Evolutionary conservation across 2,329 filamentous ascomycete species (phyloP).

Genomic region (Fusarium equiseti): DNA sequence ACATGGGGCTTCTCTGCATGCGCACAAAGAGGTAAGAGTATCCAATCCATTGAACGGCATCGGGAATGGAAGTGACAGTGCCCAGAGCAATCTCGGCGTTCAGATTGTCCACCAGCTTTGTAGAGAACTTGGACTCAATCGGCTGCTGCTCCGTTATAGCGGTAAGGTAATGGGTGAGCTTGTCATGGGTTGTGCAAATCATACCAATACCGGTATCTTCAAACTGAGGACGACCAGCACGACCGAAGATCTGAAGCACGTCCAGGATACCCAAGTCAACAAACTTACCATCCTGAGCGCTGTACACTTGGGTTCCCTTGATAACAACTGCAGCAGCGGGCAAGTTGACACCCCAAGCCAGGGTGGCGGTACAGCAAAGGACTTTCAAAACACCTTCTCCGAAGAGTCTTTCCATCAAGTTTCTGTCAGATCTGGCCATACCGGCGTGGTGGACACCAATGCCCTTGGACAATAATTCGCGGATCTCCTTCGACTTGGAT

Average conservation of each 20-base stretch:
- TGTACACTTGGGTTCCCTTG: constrained; percentile 98
- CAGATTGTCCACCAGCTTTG: constrained; percentile 93
- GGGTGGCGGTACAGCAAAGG: constrained; percentile 95
- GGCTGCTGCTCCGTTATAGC: constrained; percentile 96
- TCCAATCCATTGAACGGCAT: constrained; percentile 96
- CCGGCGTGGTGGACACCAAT: constrained; percentile 97
- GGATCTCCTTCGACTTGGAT: constrained; percentile 85
- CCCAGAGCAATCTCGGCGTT: constrained; percentile 95
- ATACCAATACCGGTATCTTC: constrained; percentile 98
- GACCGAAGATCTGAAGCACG: constrained; percentile 97
- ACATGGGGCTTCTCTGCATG: constrained; percentile 91
- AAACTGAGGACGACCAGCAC: constrained; percentile 96
- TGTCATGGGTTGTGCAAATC: constrained; percentile 97
- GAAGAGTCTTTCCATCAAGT: constrained; percentile 95
- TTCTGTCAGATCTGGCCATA: constrained; percentile 93
- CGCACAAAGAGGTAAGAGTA: constrained; percentile 98
- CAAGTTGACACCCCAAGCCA: constrained; percentile 99
- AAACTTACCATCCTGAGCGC: constrained; percentile 95
- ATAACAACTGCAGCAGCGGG: constrained; percentile 97
- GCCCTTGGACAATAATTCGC: constrained; percentile 90
- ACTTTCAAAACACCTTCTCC: constrained; percentile 93
- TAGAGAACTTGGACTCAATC: constrained; percentile 96
- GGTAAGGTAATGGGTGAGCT: constrained; percentile 88
- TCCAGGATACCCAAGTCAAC: constrained; percentile 96
- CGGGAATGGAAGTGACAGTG: constrained; percentile 92